Evolutionary conservation across 192 early-diverging fungal species (phyloP).

Genomic region (Thamnidium elegans): DNA sequence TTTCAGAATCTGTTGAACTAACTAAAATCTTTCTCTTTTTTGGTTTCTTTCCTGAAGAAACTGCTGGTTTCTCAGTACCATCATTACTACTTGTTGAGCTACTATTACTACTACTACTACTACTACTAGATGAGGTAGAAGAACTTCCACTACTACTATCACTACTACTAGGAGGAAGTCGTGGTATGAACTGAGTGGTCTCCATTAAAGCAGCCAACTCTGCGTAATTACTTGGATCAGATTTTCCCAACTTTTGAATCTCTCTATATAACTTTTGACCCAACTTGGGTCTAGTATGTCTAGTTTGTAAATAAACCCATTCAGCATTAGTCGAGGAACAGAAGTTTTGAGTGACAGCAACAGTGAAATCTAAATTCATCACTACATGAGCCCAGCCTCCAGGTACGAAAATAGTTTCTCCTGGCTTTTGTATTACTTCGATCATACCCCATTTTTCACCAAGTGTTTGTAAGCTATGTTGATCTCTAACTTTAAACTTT

Average conservation of each 20-base stretch:
- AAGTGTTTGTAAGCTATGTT: slow-evolving; percentile 40
- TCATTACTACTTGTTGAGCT: not conserved
- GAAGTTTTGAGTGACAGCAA: slow-evolving; percentile 82
- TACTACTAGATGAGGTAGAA: not conserved
- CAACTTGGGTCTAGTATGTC: slow-evolving; percentile 53
- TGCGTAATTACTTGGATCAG: slow-evolving; percentile 32
- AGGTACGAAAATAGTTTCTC: slow-evolving; percentile 81
- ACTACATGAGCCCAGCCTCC: slow-evolving; percentile 80
- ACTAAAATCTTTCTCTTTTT: slow-evolving; percentile 11
- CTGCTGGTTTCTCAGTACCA: not conserved
- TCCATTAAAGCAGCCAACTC: slow-evolving; percentile 40
- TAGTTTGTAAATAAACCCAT: slow-evolving; percentile 61
- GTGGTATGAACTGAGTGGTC: slow-evolving; percentile 41
- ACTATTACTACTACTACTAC: not conserved
- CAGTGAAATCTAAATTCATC: slow-evolving; percentile 73
- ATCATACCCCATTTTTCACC: slow-evolving; percentile 66
- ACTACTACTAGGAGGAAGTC: slow-evolving; percentile 43
- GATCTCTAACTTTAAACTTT: slow-evolving; percentile 37
- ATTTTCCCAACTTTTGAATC: slow-evolving; percentile 36
- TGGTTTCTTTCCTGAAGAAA: no score
- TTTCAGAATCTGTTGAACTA: slow-evolving; percentile 45
- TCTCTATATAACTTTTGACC: slow-evolving; percentile 44
- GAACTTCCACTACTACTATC: slow-evolving; percentile 36
- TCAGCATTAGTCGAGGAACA: slow-evolving; percentile 67
- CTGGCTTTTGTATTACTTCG: slow-evolving; percentile 66